A percentile compares a stretch with the other conserved stretches of the same genome.
phyloP scores from a whole-genome alignment of 164 flowering plant genomes.

The Piper betle region DNA sequence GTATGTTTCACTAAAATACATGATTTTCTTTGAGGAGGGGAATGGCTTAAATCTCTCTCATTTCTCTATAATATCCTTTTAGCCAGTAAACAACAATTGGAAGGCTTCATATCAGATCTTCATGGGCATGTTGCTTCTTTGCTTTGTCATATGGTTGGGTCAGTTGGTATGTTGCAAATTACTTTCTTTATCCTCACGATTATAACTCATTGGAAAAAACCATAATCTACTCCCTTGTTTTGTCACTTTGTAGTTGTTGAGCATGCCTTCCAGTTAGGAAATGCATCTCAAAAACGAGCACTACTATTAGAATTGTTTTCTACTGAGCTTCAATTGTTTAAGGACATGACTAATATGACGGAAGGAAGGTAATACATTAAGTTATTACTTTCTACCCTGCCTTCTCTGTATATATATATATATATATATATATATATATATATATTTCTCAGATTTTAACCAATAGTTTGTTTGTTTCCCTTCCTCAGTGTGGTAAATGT shows the following conservation, averaged over 20 bases:
- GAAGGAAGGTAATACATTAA: conserved; percentile 44
- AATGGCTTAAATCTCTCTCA: neutral
- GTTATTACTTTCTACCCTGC: neutral
- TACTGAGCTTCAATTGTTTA: conserved; percentile 81
- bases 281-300: conserved; percentile 68
- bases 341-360: conserved; percentile 47
- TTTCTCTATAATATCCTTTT: conserved; percentile 7
- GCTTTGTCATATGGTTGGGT: conserved; percentile 87
- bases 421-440: neutral
- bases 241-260: conserved; percentile 53
- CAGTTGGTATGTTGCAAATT: conserved; percentile 51
- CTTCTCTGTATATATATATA: neutral
- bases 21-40: neutral
- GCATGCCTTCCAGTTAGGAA: conserved; percentile 76
- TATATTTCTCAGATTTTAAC: no score
- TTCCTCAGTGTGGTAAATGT: conserved; percentile 62
- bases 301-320: conserved; percentile 76
- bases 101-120: conserved; percentile 56
- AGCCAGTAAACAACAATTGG: conserved; percentile 83
- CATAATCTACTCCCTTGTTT: neutral
- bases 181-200: neutral
- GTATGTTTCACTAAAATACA: conserved; percentile 21
- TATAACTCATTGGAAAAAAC: no score
- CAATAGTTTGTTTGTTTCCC: neutral
- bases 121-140: conserved; percentile 91